Conservation (phyloP, 768 basidiomycete genomes). For the Kwoniella heveanensis region DNA sequence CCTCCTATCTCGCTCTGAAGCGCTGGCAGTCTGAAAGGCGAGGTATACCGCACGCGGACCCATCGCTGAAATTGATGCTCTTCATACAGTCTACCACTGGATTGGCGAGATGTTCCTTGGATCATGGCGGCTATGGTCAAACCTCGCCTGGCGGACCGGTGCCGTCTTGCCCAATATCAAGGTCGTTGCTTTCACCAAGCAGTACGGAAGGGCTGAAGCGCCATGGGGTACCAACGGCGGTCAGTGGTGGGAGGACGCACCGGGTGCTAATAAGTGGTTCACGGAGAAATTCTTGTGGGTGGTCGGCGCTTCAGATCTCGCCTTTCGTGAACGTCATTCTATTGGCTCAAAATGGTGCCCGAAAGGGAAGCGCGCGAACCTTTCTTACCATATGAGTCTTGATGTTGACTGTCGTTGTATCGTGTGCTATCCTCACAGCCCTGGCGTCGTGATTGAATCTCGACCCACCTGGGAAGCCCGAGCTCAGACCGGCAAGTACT, state of each 20-base stretch:
- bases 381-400: no score
- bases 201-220: conserved; percentile 15
- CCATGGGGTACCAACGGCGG: conserved; percentile 11
- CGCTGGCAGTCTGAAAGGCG: no score
- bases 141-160: conserved; percentile 22
- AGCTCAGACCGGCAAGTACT: conserved; percentile 22
- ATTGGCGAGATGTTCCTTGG: conserved; percentile 45
- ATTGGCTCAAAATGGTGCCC: background rate
- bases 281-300: conserved; percentile 44
- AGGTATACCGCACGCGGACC: no score
- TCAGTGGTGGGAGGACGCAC: conserved; percentile 31
- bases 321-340: no score
- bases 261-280: conserved; percentile 38
- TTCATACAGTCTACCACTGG: conserved; percentile 40
- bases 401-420: background rate
- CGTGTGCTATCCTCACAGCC: conserved; percentile 22
- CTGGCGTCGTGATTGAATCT: conserved; percentile 30
- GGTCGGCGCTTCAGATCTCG: background rate
- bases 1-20: no score
- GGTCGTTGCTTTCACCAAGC: conserved; percentile 26
- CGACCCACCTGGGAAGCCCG: conserved; percentile 29
- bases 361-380: background rate
- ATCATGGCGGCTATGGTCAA: conserved; percentile 37
- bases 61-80: no score
- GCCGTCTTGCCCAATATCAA: conserved; percentile 24